These are phyloP conservation scores for Aspergillus baeticus DNA, from an alignment of 495 filamentous ascomycete species.

Conservation along the genomic window DNA sequence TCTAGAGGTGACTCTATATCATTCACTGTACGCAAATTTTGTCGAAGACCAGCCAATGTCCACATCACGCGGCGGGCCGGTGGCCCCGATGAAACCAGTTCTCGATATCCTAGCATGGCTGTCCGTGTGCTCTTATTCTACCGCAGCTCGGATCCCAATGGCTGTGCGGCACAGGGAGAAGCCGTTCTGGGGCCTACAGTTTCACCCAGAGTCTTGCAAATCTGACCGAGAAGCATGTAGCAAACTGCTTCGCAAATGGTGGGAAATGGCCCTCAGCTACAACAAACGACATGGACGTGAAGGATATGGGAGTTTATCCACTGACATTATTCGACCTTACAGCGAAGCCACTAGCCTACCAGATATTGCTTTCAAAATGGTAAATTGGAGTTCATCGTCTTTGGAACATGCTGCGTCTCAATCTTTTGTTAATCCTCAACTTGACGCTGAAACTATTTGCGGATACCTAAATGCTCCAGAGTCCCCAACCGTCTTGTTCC, in stretches of 20 bases:
- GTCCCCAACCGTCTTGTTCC: conserved; percentile 40
- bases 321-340: conserved; percentile 24
- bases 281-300: conserved; percentile 38
- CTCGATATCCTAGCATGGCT: conserved; percentile 42
- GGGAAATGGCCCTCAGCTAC: conserved; percentile 42
- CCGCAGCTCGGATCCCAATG: conserved; percentile 62
- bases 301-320: conserved; percentile 25
- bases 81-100: conserved; percentile 5
- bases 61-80: background rate
- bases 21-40: conserved; percentile 70
- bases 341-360: conserved; percentile 25
- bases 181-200: conserved; percentile 91
- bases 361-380: conserved; percentile 34
- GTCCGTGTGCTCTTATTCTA: conserved; percentile 13
- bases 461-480: conserved; percentile 37
- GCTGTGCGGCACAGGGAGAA: conserved; percentile 64
- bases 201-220: conserved; percentile 93
- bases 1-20: conserved; percentile 79
- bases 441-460: conserved; percentile 35
- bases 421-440: conserved; percentile 16
- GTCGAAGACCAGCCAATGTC: conserved; percentile 19
- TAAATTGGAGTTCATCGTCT: conserved; percentile 36
- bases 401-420: conserved; percentile 28
- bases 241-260: conserved; percentile 75
- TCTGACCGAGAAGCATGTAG: conserved; percentile 66